Conservation (phyloP, 176 grass and related monocot genomes). For the Sorghum bicolor region Sorghum_bicolor_NCBIv3 NC_012879.2:1469501-1470000, state of each 20-base stretch:
- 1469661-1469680: background rate
- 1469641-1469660: background rate
- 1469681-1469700: conserved; percentile 16
- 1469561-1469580: background rate
- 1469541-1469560: background rate
- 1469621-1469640: background rate
- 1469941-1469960: background rate
- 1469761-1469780: background rate
- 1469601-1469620: background rate
- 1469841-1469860: too few relatives aligned
- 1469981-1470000: conserved; percentile 58
- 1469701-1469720: background rate
- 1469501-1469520: conserved; percentile 96
- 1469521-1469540: conserved; percentile 64
- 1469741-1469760: background rate
- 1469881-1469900: background rate
- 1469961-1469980: conserved; percentile 10
- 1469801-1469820: background rate
- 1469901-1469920: background rate
- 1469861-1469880: background rate
- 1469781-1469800: background rate
- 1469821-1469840: too few relatives aligned
- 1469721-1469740: background rate
- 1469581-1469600: background rate
- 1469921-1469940: background rate